Conservation (phyloP, 2,329 filamentous ascomycete genomes). For the Byssothecium circinans region DNA sequence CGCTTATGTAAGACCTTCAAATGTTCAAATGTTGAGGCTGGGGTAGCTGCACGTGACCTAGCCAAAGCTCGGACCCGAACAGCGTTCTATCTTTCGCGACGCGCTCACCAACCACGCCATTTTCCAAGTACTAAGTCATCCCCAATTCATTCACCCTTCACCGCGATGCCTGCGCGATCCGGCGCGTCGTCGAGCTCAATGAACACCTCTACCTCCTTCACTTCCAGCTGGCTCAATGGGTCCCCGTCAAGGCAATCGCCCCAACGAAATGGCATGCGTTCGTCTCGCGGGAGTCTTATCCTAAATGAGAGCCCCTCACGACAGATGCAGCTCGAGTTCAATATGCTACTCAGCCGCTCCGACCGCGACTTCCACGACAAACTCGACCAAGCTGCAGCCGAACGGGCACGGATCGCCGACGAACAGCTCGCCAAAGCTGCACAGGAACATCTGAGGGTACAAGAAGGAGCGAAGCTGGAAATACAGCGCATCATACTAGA, state of each 20-base stretch:
- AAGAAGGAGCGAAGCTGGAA: constrained; percentile 56
- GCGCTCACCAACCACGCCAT: constrained; percentile 19
- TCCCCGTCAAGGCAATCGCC: constrained; percentile 39
- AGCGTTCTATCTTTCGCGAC: too few relatives aligned
- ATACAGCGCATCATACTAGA: constrained; percentile 53
- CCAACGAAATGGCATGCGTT: constrained; percentile 25
- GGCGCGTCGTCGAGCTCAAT: constrained; percentile 39
- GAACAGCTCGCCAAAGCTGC: constrained; percentile 68
- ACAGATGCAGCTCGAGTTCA: constrained; percentile 46
- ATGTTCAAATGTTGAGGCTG: neutral
- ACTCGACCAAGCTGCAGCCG: constrained; percentile 64
- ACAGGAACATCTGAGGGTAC: constrained; percentile 67
- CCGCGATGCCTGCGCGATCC: constrained; percentile 35
- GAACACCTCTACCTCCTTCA: constrained; percentile 36
- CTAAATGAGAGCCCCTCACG: constrained; percentile 38
- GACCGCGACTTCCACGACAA: constrained; percentile 56
- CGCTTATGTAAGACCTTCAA: too few relatives aligned
- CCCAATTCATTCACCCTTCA: too few relatives aligned
- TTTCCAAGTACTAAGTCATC: constrained; percentile 13
- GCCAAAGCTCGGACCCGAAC: constrained; percentile 7
- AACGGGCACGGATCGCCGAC: constrained; percentile 64
- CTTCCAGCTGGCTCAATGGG: constrained; percentile 34
- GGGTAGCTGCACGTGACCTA: constrained; percentile 5
- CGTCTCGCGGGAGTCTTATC: constrained; percentile 26
- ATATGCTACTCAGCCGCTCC: constrained; percentile 45